Evolutionary conservation across 352 stramenopile genomes (phyloP), one percentile per base, ranked within the genome.

Genomic region (Phytophthora tubulina): DNA sequence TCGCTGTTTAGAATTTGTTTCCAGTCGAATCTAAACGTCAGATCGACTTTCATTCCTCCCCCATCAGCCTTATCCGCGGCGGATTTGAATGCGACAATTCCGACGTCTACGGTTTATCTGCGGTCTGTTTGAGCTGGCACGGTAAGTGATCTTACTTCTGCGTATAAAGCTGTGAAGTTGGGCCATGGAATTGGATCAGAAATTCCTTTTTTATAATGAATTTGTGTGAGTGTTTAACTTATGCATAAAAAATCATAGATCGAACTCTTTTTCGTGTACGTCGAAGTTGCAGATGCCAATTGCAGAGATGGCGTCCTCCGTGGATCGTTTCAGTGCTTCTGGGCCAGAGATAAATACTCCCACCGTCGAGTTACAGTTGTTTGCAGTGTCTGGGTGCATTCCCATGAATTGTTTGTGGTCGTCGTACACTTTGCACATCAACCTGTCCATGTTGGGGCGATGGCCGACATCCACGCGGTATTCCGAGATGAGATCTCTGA

Each of bases 331-430:
- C 10, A 85, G 72, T 5, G 64, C 53, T 11, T 54, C 54, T 0
- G 78, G 72, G 11, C 75, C 75, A 1, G 75, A 82, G 50, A 85
- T 70, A 56, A 85, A 85, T 30, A 85, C 63, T 15, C 72, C 75
- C 3, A 82, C 61, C 7, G 41, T 50, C 21, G 46, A 62, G 9
- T 66, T 75, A 1, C 50, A 60, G 2, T 21, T 36, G 9, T 17
- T n/a, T 8, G 15, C 39, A 4, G 35, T 42, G 2, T 41, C 44
- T 0, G 42, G 42, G 49, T 68, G 51, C 6, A 46, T 61, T 10
- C 52, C 27, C 2, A 39, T 21, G 39, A 70, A 70, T 21, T 70
- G 42, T 35, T 63, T 65, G 50, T 79, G 70, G 21, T 51, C n/a
- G 3, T 32, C 39, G 41, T 77, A 57, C 2, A 79, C 72, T 17